phyloP scores from a whole-genome alignment of 805 yeast species.

The Zygotorulaspora sp. region DNA sequence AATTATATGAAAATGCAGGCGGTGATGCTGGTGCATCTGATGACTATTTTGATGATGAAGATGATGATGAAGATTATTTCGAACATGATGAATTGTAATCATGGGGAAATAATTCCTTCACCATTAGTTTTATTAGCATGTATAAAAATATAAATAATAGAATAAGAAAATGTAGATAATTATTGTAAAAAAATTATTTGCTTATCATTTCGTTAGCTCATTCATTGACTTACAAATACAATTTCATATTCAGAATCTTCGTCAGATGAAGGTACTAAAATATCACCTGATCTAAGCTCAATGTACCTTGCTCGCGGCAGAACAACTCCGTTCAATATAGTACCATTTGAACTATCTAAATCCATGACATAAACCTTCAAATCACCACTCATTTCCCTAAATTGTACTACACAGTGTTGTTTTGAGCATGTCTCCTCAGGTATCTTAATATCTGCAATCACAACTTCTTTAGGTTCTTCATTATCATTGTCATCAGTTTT shows the following conservation, averaged over 20 bases:
- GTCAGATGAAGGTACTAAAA: constrained; percentile 38
- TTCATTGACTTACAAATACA: constrained; percentile 18
- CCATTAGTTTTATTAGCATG: constrained; percentile 11
- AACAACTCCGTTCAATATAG: constrained; percentile 39
- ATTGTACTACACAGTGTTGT: constrained; percentile 50
- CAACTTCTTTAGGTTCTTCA: constrained; percentile 20
- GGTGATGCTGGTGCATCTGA: constrained; percentile 42
- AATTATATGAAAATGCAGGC: constrained; percentile 63
- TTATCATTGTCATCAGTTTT: too few relatives aligned
- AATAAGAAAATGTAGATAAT: background rate
- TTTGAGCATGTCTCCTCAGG: constrained; percentile 39
- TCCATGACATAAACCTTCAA: constrained; percentile 43
- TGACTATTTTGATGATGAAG: constrained; percentile 52
- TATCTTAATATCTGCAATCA: constrained; percentile 37
- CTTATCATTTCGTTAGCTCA: background rate
- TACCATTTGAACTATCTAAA: constrained; percentile 46
- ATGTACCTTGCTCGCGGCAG: constrained; percentile 41
- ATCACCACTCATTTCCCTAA: constrained; percentile 26
- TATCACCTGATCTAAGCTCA: constrained; percentile 41
- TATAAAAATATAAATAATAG: constrained; percentile 4
- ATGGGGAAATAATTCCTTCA: too few relatives aligned
- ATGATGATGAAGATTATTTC: constrained; percentile 50
- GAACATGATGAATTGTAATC: constrained; percentile 67
- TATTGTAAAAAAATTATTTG: too few relatives aligned
- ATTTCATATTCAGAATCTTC: constrained; percentile 32